Conservation (phyloP, 805 yeast species). For the Hanseniaspora vineae region DNA sequence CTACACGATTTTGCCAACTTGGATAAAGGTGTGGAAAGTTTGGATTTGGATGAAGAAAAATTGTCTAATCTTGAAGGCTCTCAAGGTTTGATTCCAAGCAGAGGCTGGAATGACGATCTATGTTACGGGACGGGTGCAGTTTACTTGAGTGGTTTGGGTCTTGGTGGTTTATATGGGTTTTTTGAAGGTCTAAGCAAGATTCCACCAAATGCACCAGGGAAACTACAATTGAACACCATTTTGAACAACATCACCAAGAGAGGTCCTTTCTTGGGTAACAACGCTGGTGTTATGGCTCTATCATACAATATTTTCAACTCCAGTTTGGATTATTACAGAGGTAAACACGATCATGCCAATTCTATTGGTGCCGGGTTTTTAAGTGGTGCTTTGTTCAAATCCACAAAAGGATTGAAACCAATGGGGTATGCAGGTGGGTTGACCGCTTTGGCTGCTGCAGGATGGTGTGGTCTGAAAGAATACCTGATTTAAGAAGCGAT, state of each 20-base stretch:
- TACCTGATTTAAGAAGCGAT: not conserved
- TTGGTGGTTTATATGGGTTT: constrained; percentile 84
- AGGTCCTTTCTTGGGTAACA: constrained; percentile 93
- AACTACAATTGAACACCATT: constrained; percentile 76
- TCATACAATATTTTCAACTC: constrained; percentile 79
- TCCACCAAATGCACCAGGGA: constrained; percentile 64
- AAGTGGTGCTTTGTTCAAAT: constrained; percentile 83
- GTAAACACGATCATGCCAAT: constrained; percentile 76
- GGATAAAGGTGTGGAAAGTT: constrained; percentile 77
- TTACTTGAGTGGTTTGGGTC: constrained; percentile 71
- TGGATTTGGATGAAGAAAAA: constrained; percentile 79
- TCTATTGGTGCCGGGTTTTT: constrained; percentile 82
- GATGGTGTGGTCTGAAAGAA: constrained; percentile 74
- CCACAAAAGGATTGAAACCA: constrained; percentile 74
- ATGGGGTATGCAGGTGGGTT: constrained; percentile 78
- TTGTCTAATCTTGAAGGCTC: constrained; percentile 72
- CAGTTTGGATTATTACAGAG: constrained; percentile 66
- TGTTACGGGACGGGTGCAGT: constrained; percentile 97
- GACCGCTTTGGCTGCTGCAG: constrained; percentile 82
- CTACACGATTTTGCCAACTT: constrained; percentile 90
- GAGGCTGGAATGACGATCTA: constrained; percentile 95
- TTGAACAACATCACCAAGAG: constrained; percentile 86
- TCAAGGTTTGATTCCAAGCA: constrained; percentile 76
- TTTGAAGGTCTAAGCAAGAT: constrained; percentile 73
- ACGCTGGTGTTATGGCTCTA: constrained; percentile 87